Percentiles rank a stretch among this genome's conserved stretches.
phyloP scores from a whole-genome alignment of 139 green algal species.

The Desmodesmus armatus region DNA sequence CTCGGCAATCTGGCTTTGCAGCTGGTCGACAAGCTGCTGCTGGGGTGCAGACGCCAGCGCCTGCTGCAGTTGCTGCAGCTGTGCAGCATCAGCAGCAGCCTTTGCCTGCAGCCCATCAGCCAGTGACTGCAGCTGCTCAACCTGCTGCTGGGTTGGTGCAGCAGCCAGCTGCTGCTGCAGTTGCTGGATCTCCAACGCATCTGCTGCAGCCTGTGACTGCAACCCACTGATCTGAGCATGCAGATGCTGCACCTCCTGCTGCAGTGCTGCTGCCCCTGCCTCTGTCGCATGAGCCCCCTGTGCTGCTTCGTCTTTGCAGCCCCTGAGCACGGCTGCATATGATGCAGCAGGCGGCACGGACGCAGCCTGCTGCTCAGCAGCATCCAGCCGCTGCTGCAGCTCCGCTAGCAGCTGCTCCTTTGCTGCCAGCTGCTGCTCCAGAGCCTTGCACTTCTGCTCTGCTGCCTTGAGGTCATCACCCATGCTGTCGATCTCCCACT shows the following conservation, averaged over 20 bases:
- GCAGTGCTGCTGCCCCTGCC: background rate
- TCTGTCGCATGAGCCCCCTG: background rate
- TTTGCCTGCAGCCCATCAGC: too few relatives aligned
- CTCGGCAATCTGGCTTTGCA: too few relatives aligned
- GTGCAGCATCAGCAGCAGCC: too few relatives aligned
- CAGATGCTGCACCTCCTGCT: constrained; percentile 4
- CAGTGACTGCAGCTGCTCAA: constrained; percentile 22
- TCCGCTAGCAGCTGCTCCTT: constrained; percentile 24
- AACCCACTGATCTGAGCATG: constrained; percentile 12
- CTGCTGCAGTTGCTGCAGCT: too few relatives aligned
- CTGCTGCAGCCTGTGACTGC: constrained; percentile 14
- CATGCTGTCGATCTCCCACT: constrained; percentile 44
- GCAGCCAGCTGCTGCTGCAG: background rate
- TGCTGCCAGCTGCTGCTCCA: constrained; percentile 30
- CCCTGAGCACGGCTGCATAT: constrained; percentile 25
- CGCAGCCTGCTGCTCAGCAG: background rate
- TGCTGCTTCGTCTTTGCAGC: background rate
- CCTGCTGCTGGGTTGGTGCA: background rate
- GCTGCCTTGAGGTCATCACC: constrained; percentile 20
- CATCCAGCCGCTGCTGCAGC: constrained; percentile 26
- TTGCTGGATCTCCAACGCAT: background rate
- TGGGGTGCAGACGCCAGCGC: background rate
- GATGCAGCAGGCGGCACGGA: background rate
- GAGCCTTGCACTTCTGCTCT: constrained; percentile 36
- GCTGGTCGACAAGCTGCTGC: background rate